Conservation (phyloP, 345 rosid genomes). For the Euphorbia peplus region DNA sequence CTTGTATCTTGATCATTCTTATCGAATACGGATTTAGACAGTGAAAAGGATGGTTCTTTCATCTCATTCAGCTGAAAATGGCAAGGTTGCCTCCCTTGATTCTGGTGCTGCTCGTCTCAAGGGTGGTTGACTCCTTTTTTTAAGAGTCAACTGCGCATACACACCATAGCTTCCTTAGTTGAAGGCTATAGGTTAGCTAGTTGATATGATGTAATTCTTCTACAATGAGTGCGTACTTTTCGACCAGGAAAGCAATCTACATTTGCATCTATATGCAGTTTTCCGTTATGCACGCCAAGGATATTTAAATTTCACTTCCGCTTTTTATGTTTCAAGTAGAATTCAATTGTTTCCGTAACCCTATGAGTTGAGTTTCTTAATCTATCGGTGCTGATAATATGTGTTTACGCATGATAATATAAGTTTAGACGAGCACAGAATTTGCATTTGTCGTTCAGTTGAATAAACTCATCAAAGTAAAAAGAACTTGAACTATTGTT, state of each 20-base stretch:
- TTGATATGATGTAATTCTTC: too few relatives aligned
- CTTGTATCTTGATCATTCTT: background rate
- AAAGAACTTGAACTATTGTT: too few relatives aligned
- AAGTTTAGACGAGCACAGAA: too few relatives aligned
- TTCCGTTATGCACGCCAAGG: background rate
- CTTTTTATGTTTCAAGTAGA: background rate
- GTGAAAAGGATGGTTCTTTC: conserved; percentile 32
- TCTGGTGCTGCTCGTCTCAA: conserved; percentile 69
- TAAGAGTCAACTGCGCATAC: background rate
- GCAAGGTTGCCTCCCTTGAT: conserved; percentile 31
- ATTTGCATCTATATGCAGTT: conserved; percentile 3
- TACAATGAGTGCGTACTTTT: too few relatives aligned
- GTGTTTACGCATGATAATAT: too few relatives aligned
- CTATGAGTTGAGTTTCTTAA: background rate
- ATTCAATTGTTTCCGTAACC: background rate
- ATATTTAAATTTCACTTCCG: background rate
- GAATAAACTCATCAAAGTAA: too few relatives aligned
- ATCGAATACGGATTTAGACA: conserved; percentile 15
- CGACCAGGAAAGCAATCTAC: background rate
- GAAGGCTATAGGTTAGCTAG: background rate
- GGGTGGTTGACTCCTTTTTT: background rate
- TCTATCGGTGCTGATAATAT: too few relatives aligned
- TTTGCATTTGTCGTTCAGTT: too few relatives aligned
- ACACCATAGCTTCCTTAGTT: background rate
- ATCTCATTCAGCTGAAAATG: conserved; percentile 21